Evolutionary conservation across 768 basidiomycete species (phyloP).

Genomic region (Boletus speciosus): DNA sequence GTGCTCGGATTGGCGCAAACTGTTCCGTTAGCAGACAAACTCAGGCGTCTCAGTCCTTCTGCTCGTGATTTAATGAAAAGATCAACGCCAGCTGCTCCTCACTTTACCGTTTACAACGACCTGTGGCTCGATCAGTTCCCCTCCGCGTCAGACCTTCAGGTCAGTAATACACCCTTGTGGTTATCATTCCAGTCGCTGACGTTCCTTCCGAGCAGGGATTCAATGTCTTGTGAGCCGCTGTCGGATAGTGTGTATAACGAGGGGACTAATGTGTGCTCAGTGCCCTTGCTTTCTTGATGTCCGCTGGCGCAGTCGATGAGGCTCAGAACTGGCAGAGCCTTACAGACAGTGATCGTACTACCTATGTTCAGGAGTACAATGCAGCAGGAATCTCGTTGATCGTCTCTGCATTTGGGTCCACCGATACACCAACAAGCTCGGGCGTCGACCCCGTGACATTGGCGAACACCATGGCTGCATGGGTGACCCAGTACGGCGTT

Average conservation of each 20-base stretch:
- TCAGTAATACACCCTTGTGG: slow-evolving; percentile 14
- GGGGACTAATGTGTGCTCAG: slow-evolving; percentile 15
- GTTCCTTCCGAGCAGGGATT: slow-evolving; percentile 24
- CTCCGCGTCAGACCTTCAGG: slow-evolving; percentile 40
- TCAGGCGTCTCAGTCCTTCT: slow-evolving; percentile 19
- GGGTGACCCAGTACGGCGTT: slow-evolving; percentile 44
- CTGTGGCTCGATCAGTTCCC: slow-evolving; percentile 44
- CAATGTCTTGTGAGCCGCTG: slow-evolving; percentile 32
- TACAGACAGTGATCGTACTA: slow-evolving; percentile 35
- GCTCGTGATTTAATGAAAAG: slow-evolving; percentile 21
- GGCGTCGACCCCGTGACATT: slow-evolving; percentile 37
- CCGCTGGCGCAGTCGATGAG: slow-evolving; percentile 42
- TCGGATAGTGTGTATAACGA: neutral
- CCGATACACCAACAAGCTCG: slow-evolving; percentile 39
- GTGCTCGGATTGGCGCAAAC: slow-evolving; percentile 11
- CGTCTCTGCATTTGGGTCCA: slow-evolving; percentile 52
- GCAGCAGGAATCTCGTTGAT: slow-evolving; percentile 57
- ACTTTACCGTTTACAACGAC: slow-evolving; percentile 44
- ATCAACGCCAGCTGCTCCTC: slow-evolving; percentile 42
- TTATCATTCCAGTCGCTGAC: neutral
- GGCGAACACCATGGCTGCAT: slow-evolving; percentile 44
- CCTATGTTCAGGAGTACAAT: slow-evolving; percentile 45
- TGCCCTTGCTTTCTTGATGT: slow-evolving; percentile 41
- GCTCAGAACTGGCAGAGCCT: slow-evolving; percentile 45
- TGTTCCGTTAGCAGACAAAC: slow-evolving; percentile 21